phyloP scores from a whole-genome alignment of 805 yeast species.

The Candida andamanensis region DNA sequence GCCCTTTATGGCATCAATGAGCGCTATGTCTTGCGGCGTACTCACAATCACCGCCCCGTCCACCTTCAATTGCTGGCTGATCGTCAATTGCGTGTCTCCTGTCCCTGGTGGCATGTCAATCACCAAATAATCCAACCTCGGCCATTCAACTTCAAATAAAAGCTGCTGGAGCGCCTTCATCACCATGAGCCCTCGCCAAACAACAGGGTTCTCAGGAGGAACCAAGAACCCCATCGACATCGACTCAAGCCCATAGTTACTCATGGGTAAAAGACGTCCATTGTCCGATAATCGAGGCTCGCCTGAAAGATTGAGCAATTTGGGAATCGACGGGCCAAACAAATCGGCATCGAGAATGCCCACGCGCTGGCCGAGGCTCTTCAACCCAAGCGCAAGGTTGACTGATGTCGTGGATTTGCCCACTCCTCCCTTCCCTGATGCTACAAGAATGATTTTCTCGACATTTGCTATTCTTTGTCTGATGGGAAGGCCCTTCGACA shows the following conservation, averaged over 20 bases:
- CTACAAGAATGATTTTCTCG: conserved; percentile 54
- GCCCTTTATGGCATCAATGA: conserved; percentile 76
- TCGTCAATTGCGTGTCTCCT: conserved; percentile 78
- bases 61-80: conserved; percentile 71
- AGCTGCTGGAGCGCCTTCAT: conserved; percentile 83
- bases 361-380: conserved; percentile 46
- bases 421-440: conserved; percentile 80
- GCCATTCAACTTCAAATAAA: conserved; percentile 80
- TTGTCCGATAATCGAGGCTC: conserved; percentile 54
- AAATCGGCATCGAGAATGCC: conserved; percentile 79
- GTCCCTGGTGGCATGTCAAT: conserved; percentile 92
- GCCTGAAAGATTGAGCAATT: conserved; percentile 59
- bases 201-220: conserved; percentile 61
- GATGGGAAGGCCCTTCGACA: conserved; percentile 52
- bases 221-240: conserved; percentile 90
- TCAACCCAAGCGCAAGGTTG: conserved; percentile 62
- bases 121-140: conserved; percentile 57
- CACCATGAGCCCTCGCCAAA: conserved; percentile 84
- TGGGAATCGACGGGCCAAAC: conserved; percentile 82
- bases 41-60: conserved; percentile 81
- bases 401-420: conserved; percentile 74
- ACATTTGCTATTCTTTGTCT: conserved; percentile 57
- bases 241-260: conserved; percentile 70
- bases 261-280: conserved; percentile 61
- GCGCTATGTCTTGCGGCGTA: conserved; percentile 82